Conservation (phyloP, 345 rosid species). For the Triadica sebifera region DNA sequence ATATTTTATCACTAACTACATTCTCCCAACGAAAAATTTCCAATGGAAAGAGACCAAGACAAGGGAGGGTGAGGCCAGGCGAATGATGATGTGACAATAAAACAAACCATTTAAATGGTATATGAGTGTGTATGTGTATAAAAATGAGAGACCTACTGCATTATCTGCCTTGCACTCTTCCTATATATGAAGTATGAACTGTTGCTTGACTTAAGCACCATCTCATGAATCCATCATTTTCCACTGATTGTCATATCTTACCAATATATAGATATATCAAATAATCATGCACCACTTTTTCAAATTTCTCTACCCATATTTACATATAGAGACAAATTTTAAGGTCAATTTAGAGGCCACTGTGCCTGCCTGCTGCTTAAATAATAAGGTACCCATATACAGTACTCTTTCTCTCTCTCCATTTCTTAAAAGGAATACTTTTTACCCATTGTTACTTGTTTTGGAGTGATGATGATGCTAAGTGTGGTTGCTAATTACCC, state of each 20-base stretch:
- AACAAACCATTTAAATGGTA: too few relatives aligned
- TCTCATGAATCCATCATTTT: conserved; percentile 10
- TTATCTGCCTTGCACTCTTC: not conserved
- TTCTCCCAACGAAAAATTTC: too few relatives aligned
- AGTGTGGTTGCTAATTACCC: not conserved
- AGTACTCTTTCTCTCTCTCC: too few relatives aligned
- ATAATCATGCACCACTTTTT: not conserved
- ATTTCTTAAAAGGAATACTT: conserved; percentile 7
- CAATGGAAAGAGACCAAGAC: too few relatives aligned
- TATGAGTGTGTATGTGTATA: too few relatives aligned
- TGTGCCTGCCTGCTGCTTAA: not conserved
- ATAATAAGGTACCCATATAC: too few relatives aligned
- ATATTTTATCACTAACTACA: too few relatives aligned
- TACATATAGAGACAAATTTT: not conserved
- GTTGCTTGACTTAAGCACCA: conserved; percentile 9
- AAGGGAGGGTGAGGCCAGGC: too few relatives aligned
- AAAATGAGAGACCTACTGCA: too few relatives aligned
- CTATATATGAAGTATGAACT: not conserved
- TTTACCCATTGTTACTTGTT: not conserved
- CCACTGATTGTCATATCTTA: conserved; percentile 8
- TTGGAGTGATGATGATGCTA: not conserved
- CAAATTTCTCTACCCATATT: too few relatives aligned
- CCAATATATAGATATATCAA: not conserved
- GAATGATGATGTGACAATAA: too few relatives aligned
- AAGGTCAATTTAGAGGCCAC: not conserved